A percentile compares a stretch with the other conserved stretches of the same genome.
Conservation (phyloP, 2,329 filamentous ascomycete species). For the Juglanconis juglandina region DNA sequence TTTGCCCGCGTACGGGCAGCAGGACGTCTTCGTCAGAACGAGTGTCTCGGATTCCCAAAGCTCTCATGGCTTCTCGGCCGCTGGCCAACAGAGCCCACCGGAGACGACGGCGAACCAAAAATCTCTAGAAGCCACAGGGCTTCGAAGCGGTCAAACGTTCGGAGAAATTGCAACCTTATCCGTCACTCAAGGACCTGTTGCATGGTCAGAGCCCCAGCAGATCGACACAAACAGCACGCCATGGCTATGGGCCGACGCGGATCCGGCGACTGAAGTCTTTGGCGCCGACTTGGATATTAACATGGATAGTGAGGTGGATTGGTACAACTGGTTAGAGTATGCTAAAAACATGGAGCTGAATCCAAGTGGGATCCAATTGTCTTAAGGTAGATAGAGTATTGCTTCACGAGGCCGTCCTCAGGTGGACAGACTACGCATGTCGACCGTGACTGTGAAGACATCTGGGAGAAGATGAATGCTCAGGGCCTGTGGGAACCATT, state of each 20-base stretch:
- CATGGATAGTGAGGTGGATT: not conserved
- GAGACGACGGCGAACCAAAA: too few relatives aligned
- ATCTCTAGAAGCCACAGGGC: too few relatives aligned
- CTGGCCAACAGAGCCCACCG: too few relatives aligned
- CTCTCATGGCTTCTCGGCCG: not conserved
- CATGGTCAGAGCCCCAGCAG: not conserved
- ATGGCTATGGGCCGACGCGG: not conserved
- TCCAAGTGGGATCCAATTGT: not conserved
- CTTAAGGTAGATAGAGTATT: not conserved
- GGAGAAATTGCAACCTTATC: not conserved
- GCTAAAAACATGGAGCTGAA: not conserved
- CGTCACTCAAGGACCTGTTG: not conserved
- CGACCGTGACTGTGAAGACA: too few relatives aligned
- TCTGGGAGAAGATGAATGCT: too few relatives aligned
- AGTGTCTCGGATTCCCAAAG: not conserved
- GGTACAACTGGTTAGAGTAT: not conserved
- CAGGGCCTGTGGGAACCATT: too few relatives aligned
- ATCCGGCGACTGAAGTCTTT: not conserved
- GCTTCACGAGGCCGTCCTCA: not conserved
- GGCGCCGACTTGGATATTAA: not conserved
- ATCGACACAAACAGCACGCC: not conserved
- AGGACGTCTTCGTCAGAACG: not conserved
- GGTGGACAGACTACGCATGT: too few relatives aligned
- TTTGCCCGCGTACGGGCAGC: not conserved
- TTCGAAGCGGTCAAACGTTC: not conserved